phyloP scores from a whole-genome alignment of 768 basidiomycete genomes.

The Mrakia gelida region DNA sequence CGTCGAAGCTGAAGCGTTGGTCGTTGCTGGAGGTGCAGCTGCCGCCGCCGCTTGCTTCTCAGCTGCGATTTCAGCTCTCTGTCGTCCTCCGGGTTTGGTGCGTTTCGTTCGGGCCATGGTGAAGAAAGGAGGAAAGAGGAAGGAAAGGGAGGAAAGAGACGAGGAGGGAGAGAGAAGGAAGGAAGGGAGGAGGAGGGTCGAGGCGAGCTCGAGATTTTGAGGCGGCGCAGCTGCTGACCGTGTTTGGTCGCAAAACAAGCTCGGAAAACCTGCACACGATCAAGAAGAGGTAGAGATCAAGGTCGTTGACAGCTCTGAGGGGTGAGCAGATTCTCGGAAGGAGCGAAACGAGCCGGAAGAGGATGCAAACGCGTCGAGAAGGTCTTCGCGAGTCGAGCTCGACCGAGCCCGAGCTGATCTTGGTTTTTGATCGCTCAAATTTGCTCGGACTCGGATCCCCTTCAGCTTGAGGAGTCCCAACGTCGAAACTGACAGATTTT shows the following conservation, averaged over 20 bases:
- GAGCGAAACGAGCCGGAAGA: no score
- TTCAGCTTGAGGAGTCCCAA: no score
- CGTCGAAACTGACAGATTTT: no score
- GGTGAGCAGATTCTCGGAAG: no score
- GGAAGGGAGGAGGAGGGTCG: background rate
- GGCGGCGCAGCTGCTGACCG: background rate
- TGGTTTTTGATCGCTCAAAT: background rate
- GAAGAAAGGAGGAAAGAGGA: background rate
- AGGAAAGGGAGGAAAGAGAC: background rate
- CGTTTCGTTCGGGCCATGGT: conserved; percentile 22
- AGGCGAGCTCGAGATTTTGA: background rate
- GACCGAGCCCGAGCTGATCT: background rate
- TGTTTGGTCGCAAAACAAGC: no score
- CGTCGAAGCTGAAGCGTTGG: conserved; percentile 10
- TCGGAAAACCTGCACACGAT: no score
- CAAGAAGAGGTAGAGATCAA: no score
- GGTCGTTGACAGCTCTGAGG: no score
- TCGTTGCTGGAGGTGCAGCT: background rate
- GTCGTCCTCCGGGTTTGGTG: background rate
- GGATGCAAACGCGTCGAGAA: no score
- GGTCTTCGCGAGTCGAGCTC: background rate
- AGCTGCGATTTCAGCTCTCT: background rate
- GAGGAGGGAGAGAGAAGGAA: background rate
- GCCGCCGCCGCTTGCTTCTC: background rate
- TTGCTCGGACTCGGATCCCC: no score